A percentile compares a stretch with the other conserved stretches of the same genome.
Conservation (phyloP, 1,139 yeast species). For the Candida sp. region DNA sequence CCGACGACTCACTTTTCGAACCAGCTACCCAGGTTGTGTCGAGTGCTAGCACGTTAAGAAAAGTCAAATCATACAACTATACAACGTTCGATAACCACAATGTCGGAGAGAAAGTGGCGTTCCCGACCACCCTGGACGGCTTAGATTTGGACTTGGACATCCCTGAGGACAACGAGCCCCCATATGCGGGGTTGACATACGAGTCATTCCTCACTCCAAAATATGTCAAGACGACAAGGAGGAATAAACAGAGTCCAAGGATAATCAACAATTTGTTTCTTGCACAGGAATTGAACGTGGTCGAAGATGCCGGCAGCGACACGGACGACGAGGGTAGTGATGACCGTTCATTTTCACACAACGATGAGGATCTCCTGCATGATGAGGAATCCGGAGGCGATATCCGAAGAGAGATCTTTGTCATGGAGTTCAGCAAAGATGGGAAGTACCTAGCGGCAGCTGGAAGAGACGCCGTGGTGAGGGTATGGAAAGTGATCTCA, state of each 20-base stretch:
- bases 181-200: constrained; percentile 37
- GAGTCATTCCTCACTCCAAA: constrained; percentile 55
- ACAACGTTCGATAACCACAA: constrained; percentile 16
- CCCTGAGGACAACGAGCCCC: constrained; percentile 20
- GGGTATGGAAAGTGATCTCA: constrained; percentile 81
- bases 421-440: constrained; percentile 74
- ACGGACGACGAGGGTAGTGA: constrained; percentile 11
- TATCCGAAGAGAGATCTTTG: constrained; percentile 60
- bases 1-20: constrained; percentile 12
- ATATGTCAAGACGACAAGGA: constrained; percentile 53
- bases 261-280: constrained; percentile 64
- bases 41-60: constrained; percentile 1
- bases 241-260: constrained; percentile 46
- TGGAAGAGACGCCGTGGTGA: constrained; percentile 70
- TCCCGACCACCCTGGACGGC: constrained; percentile 13
- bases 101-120: constrained; percentile 16
- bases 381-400: constrained; percentile 6
- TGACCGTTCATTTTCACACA: constrained; percentile 7
- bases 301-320: constrained; percentile 2
- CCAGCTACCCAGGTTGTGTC: constrained; percentile 6
- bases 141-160: constrained; percentile 9
- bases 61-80: constrained; percentile 3
- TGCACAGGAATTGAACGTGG: constrained; percentile 72
- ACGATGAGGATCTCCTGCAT: constrained; percentile 10
- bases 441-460: constrained; percentile 87